Conservation (phyloP, 2,329 filamentous ascomycete genomes). For the Gaeumannomyces sp. region DNA sequence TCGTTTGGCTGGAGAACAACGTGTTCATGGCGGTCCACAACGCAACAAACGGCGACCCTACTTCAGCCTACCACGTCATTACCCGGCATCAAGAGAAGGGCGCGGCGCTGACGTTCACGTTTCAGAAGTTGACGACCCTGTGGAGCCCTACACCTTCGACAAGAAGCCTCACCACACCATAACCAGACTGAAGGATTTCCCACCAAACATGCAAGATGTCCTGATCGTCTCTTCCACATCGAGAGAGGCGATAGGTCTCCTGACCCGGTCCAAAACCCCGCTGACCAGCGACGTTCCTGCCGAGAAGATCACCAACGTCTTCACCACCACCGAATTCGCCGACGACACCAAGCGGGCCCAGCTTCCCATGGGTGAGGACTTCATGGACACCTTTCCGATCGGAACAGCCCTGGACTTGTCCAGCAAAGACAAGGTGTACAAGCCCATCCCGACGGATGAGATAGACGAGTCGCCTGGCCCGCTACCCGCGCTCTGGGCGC, state of each 20-base stretch:
- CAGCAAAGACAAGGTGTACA: slow-evolving; percentile 65
- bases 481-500: slow-evolving; percentile 72
- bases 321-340: slow-evolving; percentile 64
- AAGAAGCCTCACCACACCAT: slow-evolving; percentile 71
- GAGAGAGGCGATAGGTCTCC: slow-evolving; percentile 69
- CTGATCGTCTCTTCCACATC: slow-evolving; percentile 78
- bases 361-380: slow-evolving; percentile 62
- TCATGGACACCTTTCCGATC: slow-evolving; percentile 69
- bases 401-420: slow-evolving; percentile 83
- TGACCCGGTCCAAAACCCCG: slow-evolving; percentile 66
- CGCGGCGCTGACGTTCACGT: slow-evolving; percentile 52
- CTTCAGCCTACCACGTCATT: slow-evolving; percentile 74
- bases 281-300: slow-evolving; percentile 56
- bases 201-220: slow-evolving; percentile 72
- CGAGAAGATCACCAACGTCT: slow-evolving; percentile 57
- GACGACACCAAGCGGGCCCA: slow-evolving; percentile 71
- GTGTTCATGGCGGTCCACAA: slow-evolving; percentile 78
- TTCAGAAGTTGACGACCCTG: slow-evolving; percentile 69
- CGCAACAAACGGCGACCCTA: slow-evolving; percentile 50
- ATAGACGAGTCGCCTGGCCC: slow-evolving; percentile 73
- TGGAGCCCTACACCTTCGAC: slow-evolving; percentile 59
- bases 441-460: slow-evolving; percentile 72
- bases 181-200: slow-evolving; percentile 70
- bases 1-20: slow-evolving; percentile 85
- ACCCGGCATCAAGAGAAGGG: slow-evolving; percentile 52